Percentiles rank a stretch among this genome's conserved stretches.
Conservation (phyloP, 1,284 basidiomycete species). For the Ustilago hordei region DNA sequence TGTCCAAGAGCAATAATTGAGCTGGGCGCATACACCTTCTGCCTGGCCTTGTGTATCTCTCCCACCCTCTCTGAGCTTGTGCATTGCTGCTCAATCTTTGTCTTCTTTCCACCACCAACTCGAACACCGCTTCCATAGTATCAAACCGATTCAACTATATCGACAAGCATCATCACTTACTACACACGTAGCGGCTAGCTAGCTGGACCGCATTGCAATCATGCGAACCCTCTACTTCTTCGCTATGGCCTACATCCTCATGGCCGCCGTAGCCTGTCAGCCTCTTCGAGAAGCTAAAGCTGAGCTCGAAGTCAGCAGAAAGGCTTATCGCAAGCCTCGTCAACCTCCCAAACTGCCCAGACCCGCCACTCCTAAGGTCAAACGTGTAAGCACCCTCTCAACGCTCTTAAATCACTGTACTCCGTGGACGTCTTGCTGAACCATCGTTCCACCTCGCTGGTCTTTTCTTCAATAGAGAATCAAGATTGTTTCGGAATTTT, state of each 20-base stretch:
- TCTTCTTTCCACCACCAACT: background rate
- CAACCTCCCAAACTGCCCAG: background rate
- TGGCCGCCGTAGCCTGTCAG: slow-evolving; percentile 28
- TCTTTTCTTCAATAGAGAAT: slow-evolving; percentile 1
- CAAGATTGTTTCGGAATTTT: slow-evolving; percentile 8
- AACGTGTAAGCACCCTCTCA: slow-evolving; percentile 22
- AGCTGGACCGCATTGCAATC: background rate
- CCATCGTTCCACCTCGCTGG: background rate
- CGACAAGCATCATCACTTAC: background rate
- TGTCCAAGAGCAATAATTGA: background rate
- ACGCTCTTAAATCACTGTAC: background rate
- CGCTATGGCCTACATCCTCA: slow-evolving; percentile 19
- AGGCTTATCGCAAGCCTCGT: slow-evolving; percentile 7
- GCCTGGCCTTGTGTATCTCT: background rate
- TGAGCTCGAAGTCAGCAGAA: slow-evolving; percentile 27
- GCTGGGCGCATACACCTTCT: background rate
- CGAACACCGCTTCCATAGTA: background rate
- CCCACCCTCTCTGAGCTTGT: background rate
- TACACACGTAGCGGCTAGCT: background rate
- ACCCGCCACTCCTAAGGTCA: slow-evolving; percentile 8
- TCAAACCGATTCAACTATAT: background rate
- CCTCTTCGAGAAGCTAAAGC: slow-evolving; percentile 30
- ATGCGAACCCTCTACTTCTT: slow-evolving; percentile 23
- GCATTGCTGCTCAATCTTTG: background rate
- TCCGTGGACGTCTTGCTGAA: background rate